Base-by-base conservation (phyloP, 495 filamentous ascomycete species). In the Xylaria venustula region DNA sequence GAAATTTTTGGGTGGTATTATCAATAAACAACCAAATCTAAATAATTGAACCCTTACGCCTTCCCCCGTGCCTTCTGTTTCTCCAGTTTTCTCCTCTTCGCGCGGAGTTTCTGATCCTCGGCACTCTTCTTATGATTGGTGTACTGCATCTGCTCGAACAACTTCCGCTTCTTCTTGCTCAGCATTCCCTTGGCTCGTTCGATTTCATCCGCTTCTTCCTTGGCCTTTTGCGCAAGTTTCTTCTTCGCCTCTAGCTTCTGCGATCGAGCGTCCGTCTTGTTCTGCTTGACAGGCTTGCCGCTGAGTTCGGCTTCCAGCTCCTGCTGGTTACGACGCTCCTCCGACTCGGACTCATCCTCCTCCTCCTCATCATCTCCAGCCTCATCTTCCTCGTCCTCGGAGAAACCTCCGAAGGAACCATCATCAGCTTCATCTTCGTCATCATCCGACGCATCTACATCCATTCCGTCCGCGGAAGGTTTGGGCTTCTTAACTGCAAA, bases 121-220 rank as follows among this genome's bases (percentile, higher is more conserved):
- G 86, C 89, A 57, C 89, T 88, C 80, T 87, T 87, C 81, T 90
- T 89, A 77, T 87, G 90, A 75, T 93, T 93, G 63, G 83, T 88
- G 77, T 91, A 92, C 70, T 90, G 81, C 91, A 95, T 95, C 83
- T 95, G 92, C 79, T 93, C 91, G 55, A 90, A 82, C 61, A 93
- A 77, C 84, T 93, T 93, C 65, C 91, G 80, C 83, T 93, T 93
- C 85, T 91, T 92, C 76, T 90, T 86, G 75, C 87, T 88, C 81
- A 95, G 89, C 91, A 95, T 95, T 74, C 91, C 91, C 83, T 93
- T 93, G 73, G 88, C 85, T 72, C 91, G 81, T 75, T 93, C 90
- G 47, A 93, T 78, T 64, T 93, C 89, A 71, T 93, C 90, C 22
- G 90, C 90, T 70, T 92, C 89, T 71, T 90, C 82, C 56, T 77